phyloP scores from a whole-genome alignment of 495 filamentous ascomycete species.

The Achaetomiella virescens region DNA sequence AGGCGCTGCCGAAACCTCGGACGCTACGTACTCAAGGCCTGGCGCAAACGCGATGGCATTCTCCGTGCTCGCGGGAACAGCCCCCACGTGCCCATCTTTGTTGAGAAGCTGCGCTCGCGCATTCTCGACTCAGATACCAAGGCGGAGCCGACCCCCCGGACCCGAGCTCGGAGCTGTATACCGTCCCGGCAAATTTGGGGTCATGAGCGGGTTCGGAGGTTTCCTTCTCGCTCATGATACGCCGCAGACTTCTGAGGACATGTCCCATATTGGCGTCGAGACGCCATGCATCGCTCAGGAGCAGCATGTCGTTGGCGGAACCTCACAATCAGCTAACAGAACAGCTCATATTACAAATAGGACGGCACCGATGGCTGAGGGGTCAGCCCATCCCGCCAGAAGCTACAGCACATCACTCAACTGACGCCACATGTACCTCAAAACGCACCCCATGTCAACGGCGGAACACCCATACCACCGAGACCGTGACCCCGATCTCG shows the following conservation, averaged over 20 bases:
- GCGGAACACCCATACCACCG: background rate
- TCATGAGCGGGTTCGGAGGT: background rate
- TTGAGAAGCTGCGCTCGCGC: conserved; percentile 26
- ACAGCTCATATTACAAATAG: too few species aligned
- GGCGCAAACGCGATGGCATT: conserved; percentile 36
- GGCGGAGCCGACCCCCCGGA: conserved; percentile 20
- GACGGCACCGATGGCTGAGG: too few species aligned
- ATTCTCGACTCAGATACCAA: conserved; percentile 21
- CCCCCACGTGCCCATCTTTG: conserved; percentile 31
- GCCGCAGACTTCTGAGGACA: too few species aligned
- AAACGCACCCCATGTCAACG: background rate
- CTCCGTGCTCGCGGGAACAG: conserved; percentile 9
- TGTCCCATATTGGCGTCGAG: too few species aligned
- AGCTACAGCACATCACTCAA: too few species aligned
- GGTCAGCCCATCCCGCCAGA: too few species aligned
- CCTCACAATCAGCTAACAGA: too few species aligned
- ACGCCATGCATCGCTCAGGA: too few species aligned
- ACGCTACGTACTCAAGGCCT: conserved; percentile 41
- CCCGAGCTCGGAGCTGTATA: background rate
- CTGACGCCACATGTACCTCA: too few species aligned
- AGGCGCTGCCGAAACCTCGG: conserved; percentile 38
- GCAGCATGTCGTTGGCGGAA: too few species aligned
- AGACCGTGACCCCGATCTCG: too few species aligned
- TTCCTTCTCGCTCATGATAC: too few species aligned
- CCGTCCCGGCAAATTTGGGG: background rate